phyloP scores from a whole-genome alignment of 1,139 yeast genomes.

The Debaryomycetaceae sp. region DNA sequence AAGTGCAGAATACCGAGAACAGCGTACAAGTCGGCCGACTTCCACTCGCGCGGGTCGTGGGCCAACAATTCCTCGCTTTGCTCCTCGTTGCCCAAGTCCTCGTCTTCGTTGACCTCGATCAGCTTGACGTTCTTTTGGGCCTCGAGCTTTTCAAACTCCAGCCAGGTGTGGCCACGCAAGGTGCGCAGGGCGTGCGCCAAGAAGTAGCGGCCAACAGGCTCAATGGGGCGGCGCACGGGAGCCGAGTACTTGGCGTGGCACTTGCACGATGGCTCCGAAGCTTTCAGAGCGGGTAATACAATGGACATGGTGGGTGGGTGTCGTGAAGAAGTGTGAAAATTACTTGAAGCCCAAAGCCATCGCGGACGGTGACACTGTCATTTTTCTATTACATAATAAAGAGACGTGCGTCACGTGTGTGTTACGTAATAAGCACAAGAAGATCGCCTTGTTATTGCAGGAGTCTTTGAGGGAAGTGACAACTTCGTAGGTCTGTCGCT shows the following conservation, averaged over 20 bases:
- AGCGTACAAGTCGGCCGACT: constrained; percentile 89
- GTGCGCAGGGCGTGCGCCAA: constrained; percentile 96
- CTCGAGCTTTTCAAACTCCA: constrained; percentile 89
- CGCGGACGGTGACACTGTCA: too few relatives aligned
- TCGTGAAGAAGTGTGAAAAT: constrained; percentile 10
- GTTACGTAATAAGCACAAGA: too few relatives aligned
- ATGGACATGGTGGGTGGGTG: constrained; percentile 19
- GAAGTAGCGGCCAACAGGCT: constrained; percentile 94
- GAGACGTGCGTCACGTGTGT: too few relatives aligned
- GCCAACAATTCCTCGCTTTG: constrained; percentile 70
- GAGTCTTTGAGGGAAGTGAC: too few relatives aligned
- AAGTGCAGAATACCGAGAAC: constrained; percentile 88
- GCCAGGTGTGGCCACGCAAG: constrained; percentile 96
- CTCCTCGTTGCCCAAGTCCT: constrained; percentile 63
- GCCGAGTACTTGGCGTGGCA: constrained; percentile 44
- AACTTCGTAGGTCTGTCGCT: too few relatives aligned
- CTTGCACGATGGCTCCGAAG: constrained; percentile 38
- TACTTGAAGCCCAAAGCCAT: too few relatives aligned
- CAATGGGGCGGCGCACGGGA: constrained; percentile 77
- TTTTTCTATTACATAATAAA: too few relatives aligned
- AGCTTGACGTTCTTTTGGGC: constrained; percentile 79
- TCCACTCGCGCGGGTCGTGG: constrained; percentile 98
- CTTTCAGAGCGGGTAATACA: constrained; percentile 30
- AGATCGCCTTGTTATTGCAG: too few relatives aligned
- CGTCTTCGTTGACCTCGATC: constrained; percentile 61